Evolutionary conservation across 768 basidiomycete species (phyloP).

Genomic region (Lentinula boryana): DNA sequence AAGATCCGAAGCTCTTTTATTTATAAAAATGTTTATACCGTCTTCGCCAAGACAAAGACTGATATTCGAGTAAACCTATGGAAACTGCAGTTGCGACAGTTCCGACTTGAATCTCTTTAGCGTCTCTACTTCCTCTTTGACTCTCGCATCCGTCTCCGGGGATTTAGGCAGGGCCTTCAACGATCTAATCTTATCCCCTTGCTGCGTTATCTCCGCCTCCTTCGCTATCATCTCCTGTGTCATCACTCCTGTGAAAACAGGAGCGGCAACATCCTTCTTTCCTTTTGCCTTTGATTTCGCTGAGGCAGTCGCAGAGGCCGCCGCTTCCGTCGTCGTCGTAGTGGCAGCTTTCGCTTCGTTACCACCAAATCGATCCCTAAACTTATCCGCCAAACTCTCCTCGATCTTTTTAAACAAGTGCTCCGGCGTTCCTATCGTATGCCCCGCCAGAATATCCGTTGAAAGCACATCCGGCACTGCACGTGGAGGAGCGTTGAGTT

Average conservation of each 20-base stretch:
- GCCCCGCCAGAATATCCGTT: slow-evolving; percentile 83
- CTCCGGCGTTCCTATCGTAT: slow-evolving; percentile 78
- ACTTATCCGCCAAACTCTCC: slow-evolving; percentile 80
- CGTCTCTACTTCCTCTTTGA: slow-evolving; percentile 52
- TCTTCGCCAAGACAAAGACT: too few species aligned
- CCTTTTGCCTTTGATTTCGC: not conserved
- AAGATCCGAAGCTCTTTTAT: too few species aligned
- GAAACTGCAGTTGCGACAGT: slow-evolving; percentile 24
- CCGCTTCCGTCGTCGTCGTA: slow-evolving; percentile 13
- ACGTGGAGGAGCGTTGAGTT: slow-evolving; percentile 87
- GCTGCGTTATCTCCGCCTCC: slow-evolving; percentile 69
- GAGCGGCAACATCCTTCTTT: slow-evolving; percentile 6
- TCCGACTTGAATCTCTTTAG: slow-evolving; percentile 64
- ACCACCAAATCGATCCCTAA: slow-evolving; percentile 79
- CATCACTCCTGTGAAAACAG: slow-evolving; percentile 42
- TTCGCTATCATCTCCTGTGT: slow-evolving; percentile 66
- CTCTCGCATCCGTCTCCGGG: slow-evolving; percentile 54
- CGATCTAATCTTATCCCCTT: slow-evolving; percentile 67
- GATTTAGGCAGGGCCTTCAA: slow-evolving; percentile 65
- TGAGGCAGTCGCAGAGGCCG: not conserved
- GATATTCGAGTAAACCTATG: too few species aligned
- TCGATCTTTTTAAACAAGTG: slow-evolving; percentile 95
- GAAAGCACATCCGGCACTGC: slow-evolving; percentile 66
- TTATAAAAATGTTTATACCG: too few species aligned
- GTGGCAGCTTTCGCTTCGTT: slow-evolving; percentile 28